These are phyloP conservation scores for Aotearoamyces nothofagi DNA, from an alignment of 2,329 filamentous ascomycete species.

Conservation along the genomic window DNA sequence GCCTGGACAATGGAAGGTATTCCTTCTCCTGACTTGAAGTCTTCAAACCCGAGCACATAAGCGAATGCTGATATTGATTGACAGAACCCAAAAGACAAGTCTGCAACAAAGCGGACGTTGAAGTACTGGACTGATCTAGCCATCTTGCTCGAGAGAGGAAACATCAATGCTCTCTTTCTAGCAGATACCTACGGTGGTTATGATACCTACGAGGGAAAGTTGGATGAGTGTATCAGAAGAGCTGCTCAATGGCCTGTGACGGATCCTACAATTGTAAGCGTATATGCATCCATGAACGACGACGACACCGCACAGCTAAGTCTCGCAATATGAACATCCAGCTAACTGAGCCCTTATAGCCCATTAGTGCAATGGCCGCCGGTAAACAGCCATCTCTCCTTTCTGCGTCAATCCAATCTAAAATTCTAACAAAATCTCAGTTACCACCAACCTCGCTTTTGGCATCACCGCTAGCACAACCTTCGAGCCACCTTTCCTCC, in stretches of 20 bases:
- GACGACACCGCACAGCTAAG: too few relatives aligned
- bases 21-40: too few relatives aligned
- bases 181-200: conserved; percentile 45
- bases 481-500: conserved; percentile 52
- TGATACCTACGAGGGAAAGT: conserved; percentile 44
- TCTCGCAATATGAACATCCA: too few relatives aligned
- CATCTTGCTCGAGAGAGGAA: conserved; percentile 42
- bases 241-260: conserved; percentile 58
- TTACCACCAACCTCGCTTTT: conserved; percentile 47
- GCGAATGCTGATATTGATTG: conserved; percentile 1
- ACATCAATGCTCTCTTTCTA: conserved; percentile 49
- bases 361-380: conserved; percentile 52
- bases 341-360: conserved; percentile 27
- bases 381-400: conserved; percentile 38
- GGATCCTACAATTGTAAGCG: conserved; percentile 43
- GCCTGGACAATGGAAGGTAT: conserved; percentile 51
- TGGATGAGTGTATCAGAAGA: conserved; percentile 42
- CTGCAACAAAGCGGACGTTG: conserved; percentile 41
- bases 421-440: conserved; percentile 32
- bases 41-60: too few relatives aligned
- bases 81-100: conserved; percentile 44
- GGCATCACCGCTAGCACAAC: conserved; percentile 52
- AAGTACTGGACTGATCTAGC: conserved; percentile 51
- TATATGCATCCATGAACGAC: too few relatives aligned
- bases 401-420: too few relatives aligned